These are phyloP conservation scores for Acacia concinna DNA, from an alignment of 331 rosid genomes.

Conservation along the genomic window DNA sequence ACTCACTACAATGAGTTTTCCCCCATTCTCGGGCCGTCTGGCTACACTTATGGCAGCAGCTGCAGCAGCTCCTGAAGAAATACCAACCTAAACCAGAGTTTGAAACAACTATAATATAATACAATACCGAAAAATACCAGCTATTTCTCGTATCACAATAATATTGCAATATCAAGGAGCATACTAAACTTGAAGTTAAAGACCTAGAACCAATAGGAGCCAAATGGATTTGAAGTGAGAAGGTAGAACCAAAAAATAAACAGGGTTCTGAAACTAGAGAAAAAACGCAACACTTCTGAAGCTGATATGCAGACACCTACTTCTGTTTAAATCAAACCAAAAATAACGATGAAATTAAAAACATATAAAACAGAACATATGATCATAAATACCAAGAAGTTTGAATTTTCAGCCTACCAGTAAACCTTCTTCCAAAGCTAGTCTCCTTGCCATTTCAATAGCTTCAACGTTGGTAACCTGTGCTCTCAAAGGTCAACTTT, in stretches of 20 bases:
- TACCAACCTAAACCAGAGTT: constrained; percentile 66
- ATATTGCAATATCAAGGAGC: constrained; percentile 26
- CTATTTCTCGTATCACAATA: not conserved
- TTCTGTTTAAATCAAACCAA: constrained; percentile 24
- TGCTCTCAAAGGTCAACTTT: constrained; percentile 25
- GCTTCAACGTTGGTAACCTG: constrained; percentile 88
- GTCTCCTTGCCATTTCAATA: constrained; percentile 81
- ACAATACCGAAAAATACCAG: constrained; percentile 1
- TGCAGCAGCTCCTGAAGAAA: constrained; percentile 98
- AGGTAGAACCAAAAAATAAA: constrained; percentile 24
- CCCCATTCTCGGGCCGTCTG: constrained; percentile 76
- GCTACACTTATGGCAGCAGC: constrained; percentile 83
- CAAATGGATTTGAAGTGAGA: not conserved
- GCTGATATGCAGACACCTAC: constrained; percentile 4
- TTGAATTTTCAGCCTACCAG: constrained; percentile 58
- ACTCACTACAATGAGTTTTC: constrained; percentile 82
- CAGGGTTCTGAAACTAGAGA: constrained; percentile 22
- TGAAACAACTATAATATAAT: constrained; percentile 25
- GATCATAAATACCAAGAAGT: constrained; percentile 10
- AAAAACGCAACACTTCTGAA: constrained; percentile 3
- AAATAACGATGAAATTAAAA: not conserved
- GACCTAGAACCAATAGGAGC: not conserved
- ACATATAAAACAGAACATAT: constrained; percentile 11
- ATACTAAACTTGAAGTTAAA: constrained; percentile 6
- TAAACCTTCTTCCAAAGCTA: constrained; percentile 93